Evolutionary conservation across 1,284 basidiomycete genomes (phyloP), one percentile per base, ranked within the genome.

Genomic region (Fomitiporia mediterranea): DNA sequence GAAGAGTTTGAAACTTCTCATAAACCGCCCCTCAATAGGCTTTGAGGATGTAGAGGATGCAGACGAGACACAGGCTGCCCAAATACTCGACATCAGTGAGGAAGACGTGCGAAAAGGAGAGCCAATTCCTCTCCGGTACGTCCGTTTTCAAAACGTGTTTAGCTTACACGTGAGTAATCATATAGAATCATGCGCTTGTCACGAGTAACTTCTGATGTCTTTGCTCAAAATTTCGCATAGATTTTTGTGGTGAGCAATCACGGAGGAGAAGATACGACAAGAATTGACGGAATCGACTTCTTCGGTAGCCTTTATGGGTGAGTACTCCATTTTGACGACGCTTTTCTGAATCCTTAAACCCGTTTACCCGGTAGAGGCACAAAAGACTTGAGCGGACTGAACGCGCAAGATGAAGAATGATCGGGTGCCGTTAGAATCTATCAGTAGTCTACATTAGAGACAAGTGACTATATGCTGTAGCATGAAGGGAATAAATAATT

Each of bases 171-270:
- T 86, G 60, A 61, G 84, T 77, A 9, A 11, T 13, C n/a, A 32
- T 37, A 25, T 19, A 6, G 21, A 19, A 19, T n/a, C 8, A 11
- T 48, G 32, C 30, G 35, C 23, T 44, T 19, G 13, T 11, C 3
- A 13, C 23, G n/a, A 54, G 38, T 25, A 2, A 44, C 46, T 30
- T 19, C 7, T 6, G 48, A 9, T 11, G 53, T 27, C 25, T 15
- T 15, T 6, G 21, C 28, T 28, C 9, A 27, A 5, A 27, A 11
- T 11, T 9, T 57, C 37, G 17, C 51, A 19, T 65, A 91, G 85
- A 83, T 94, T 47, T 87, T 93, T 64, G 80, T 94, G 23, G 79
- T 79, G 56, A 82, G 82, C 23, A 93, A 94, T 65, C 86, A 90
- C 61, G 86, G 81, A 9, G 83, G 70, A 39, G 82, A 82, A 50